Conservation (phyloP, 768 basidiomycete species). For the Lactarius pseudohatsudake region DNA sequence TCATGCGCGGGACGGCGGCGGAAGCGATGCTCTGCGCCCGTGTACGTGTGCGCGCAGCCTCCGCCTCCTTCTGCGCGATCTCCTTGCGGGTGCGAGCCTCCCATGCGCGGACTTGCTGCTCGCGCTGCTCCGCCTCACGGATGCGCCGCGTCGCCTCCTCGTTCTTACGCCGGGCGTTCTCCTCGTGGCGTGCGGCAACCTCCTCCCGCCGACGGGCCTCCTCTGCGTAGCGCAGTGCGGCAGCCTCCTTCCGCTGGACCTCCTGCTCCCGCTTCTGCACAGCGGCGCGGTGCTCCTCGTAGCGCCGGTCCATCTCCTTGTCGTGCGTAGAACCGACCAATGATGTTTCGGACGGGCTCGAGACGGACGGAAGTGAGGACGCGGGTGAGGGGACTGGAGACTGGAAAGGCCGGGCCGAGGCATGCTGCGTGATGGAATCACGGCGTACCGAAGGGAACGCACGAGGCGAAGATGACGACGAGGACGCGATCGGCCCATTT, state of each 20-base stretch:
- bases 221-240: conserved; percentile 15
- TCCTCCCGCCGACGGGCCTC: conserved; percentile 24
- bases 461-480: conserved; percentile 13
- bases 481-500: not conserved
- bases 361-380: conserved; percentile 15
- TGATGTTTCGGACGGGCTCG: conserved; percentile 11
- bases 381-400: conserved; percentile 11
- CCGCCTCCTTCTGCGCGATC: conserved; percentile 15
- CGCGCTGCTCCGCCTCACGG: conserved; percentile 13
- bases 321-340: not conserved
- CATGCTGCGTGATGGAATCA: conserved; percentile 9
- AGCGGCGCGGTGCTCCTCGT: conserved; percentile 10
- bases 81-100: conserved; percentile 17
- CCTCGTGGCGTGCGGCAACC: conserved; percentile 21
- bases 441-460: conserved; percentile 16
- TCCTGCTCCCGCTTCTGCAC: conserved; percentile 20
- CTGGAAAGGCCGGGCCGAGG: conserved; percentile 8
- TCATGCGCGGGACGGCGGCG: conserved; percentile 10
- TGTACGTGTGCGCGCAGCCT: not conserved
- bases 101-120: conserved; percentile 12
- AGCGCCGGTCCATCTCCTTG: conserved; percentile 7
- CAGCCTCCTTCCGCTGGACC: conserved; percentile 17
- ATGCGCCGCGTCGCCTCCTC: conserved; percentile 24
- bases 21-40: not conserved
- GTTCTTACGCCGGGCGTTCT: conserved; percentile 20